Conservation (phyloP, 495 filamentous ascomycete species). For the Xeromyces bisporus region DNA sequence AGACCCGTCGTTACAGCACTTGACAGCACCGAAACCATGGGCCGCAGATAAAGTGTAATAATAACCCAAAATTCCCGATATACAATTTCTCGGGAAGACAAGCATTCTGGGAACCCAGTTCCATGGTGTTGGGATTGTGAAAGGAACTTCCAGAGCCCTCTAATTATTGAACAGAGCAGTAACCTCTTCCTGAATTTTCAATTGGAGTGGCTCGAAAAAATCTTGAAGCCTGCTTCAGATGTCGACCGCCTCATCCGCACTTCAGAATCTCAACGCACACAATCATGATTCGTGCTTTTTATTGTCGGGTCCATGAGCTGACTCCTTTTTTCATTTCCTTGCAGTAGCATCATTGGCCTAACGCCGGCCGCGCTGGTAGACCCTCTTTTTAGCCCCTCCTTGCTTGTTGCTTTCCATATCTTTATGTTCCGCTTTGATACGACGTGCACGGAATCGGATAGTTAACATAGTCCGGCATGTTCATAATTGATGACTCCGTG, state of each 20-base stretch:
- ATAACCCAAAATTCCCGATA: background rate
- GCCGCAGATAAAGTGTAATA: background rate
- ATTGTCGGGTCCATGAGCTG: background rate
- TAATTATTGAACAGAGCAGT: no score
- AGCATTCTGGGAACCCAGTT: background rate
- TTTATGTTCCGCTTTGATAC: background rate
- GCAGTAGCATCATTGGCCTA: background rate
- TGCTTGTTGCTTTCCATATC: background rate
- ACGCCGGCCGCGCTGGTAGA: background rate
- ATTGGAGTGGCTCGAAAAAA: no score
- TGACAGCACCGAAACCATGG: background rate
- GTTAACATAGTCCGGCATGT: no score
- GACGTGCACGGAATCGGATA: background rate
- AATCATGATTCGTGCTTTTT: background rate
- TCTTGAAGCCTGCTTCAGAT: background rate
- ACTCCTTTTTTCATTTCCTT: background rate
- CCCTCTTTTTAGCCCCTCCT: background rate
- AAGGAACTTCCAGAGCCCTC: no score
- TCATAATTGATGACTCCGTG: no score
- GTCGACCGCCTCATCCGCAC: background rate
- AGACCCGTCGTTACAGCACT: background rate
- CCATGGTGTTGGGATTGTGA: background rate
- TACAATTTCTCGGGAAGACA: background rate
- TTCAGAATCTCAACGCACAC: background rate
- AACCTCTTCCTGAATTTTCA: no score